Percentiles rank a stretch among this genome's conserved stretches.
These are phyloP conservation scores for Apophysomyces sp. DNA, from an alignment of 371 early-diverging fungal species.

Conservation along the genomic window DNA sequence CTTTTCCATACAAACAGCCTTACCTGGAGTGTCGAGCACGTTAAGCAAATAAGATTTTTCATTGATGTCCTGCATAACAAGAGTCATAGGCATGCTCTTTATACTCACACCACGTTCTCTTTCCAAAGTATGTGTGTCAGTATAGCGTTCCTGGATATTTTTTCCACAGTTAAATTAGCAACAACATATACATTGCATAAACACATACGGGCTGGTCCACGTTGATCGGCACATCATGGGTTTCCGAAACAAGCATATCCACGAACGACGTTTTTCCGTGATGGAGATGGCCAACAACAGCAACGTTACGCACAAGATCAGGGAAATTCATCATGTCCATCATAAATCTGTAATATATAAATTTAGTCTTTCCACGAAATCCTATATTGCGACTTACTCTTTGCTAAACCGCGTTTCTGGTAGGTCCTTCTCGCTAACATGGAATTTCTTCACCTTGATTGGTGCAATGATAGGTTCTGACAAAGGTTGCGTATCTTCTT, in stretches of 20 bases:
- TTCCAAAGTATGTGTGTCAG: conserved; percentile 92
- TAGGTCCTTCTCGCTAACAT: conserved; percentile 80
- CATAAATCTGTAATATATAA: conserved; percentile 62
- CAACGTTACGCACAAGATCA: conserved; percentile 83
- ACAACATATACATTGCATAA: not conserved
- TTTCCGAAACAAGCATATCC: conserved; percentile 89
- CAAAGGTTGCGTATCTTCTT: conserved; percentile 97
- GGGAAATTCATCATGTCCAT: conserved; percentile 85
- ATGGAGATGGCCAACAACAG: conserved; percentile 93
- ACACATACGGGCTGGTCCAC: conserved; percentile 51
- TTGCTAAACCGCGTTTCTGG: conserved; percentile 85
- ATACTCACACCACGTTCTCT: conserved; percentile 88
- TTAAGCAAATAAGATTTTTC: conserved; percentile 91
- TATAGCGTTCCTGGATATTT: conserved; percentile 71
- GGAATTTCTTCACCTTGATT: conserved; percentile 80
- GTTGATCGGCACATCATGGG: conserved; percentile 71
- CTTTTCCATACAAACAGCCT: not conserved
- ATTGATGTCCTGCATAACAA: conserved; percentile 84
- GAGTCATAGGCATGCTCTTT: conserved; percentile 92
- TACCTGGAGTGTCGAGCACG: conserved; percentile 94
- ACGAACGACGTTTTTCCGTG: conserved; percentile 96
- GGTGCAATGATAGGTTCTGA: conserved; percentile 95
- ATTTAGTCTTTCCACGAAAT: not conserved
- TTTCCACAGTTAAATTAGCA: not conserved
- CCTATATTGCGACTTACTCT: conserved; percentile 58